Evolutionary conservation across 305 asterid genomes (phyloP), one percentile per base, ranked within the genome.

Genomic region (Ruellia speciosa): DNA sequence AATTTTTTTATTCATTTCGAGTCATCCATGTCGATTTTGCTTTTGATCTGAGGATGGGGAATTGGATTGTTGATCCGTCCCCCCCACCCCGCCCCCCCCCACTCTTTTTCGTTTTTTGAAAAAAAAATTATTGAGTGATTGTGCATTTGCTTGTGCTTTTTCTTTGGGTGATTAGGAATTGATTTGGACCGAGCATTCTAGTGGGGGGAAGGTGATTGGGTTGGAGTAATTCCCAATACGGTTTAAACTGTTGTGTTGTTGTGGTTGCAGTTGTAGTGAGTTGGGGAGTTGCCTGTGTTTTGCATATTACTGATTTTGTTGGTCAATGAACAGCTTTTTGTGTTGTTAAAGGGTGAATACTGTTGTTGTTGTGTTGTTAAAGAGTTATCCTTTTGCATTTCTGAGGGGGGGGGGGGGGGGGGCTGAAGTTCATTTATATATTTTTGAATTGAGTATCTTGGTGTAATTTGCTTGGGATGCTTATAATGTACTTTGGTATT

Each of bases 31-130:
- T 68, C 49, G 52, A 37, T 54, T 69, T 62, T 33, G 28, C 24
- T 53, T 58, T 49, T 75, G 72, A 66, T 68, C 65, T 64, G 43
- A 35, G 40, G 24, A 3, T 34, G 49, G 52, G 33, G 24, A 16
- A 45, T 41, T 48, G 13, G 15, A 14, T 14, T 20, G 18, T 7
- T 54, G 19, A 3, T 48, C 7, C 14, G 24, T 58, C 14, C 31
- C 31, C 3, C 31, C 31, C n/a, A n/a, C n/a, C 31, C 31, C 31
- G 2, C 4, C 31, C 31, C 31, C 31, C 31, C 3, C 4, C 4
- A 1, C 31, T 24, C 4, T 24, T 4, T 24, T 24, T 24, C 31
- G 2, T 24, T 24, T 24, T 24, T 24, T 59, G 18, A 24, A 1
- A 24, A 24, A 24, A 1, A 24, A 24, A 24, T 24, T 24, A 24